These are phyloP conservation scores for Xerocomellus chrysenteron DNA, from an alignment of 768 basidiomycete genomes.

Conservation along the genomic window DNA sequence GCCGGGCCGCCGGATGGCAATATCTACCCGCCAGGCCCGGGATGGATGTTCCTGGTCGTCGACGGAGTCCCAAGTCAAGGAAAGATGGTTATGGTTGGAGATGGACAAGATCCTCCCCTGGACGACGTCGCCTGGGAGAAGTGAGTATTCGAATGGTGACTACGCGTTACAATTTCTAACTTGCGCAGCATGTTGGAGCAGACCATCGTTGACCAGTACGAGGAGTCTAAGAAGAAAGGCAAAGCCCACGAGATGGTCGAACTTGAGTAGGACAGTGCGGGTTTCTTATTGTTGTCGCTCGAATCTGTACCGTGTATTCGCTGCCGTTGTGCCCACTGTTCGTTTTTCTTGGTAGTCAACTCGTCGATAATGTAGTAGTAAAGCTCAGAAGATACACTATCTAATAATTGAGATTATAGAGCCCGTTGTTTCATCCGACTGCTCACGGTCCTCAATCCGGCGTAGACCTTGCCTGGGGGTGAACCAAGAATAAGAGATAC, in stretches of 20 bases:
- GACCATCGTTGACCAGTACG: slow-evolving; percentile 52
- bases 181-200: slow-evolving; percentile 46
- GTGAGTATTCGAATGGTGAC: slow-evolving; percentile 39
- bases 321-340: background rate
- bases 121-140: slow-evolving; percentile 55
- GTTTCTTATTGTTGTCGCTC: background rate
- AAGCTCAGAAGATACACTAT: slow-evolving; percentile 6
- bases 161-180: background rate
- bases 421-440: slow-evolving; percentile 92
- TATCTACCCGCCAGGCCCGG: slow-evolving; percentile 81
- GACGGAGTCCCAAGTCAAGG: slow-evolving; percentile 67
- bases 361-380: slow-evolving; percentile 10
- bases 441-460: slow-evolving; percentile 86
- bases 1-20: slow-evolving; percentile 60
- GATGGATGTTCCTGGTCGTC: slow-evolving; percentile 67
- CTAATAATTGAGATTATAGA: slow-evolving; percentile 42
- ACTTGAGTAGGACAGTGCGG: slow-evolving; percentile 2
- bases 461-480: slow-evolving; percentile 92
- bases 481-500: slow-evolving; percentile 94
- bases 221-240: slow-evolving; percentile 34
- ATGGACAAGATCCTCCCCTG: slow-evolving; percentile 58
- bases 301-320: background rate
- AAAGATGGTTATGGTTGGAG: slow-evolving; percentile 64
- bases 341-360: slow-evolving; percentile 3
- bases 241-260: slow-evolving; percentile 18